Evolutionary conservation across 2,329 filamentous ascomycete genomes (phyloP).

Genomic region (Byssothecium circinans): DNA sequence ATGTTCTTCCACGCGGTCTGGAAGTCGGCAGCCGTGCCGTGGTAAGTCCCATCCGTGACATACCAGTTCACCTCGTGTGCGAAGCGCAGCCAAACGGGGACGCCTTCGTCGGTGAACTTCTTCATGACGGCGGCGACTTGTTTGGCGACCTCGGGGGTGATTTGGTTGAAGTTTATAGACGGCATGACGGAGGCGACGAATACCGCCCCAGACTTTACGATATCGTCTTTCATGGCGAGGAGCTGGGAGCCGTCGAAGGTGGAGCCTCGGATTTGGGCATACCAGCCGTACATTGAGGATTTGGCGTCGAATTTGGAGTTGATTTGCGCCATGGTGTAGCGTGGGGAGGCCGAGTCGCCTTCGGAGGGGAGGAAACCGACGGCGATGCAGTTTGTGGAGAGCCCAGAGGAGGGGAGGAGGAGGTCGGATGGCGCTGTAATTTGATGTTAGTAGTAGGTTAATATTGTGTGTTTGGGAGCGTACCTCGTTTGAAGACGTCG

Average conservation of each 20-base stretch:
- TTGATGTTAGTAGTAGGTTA: neutral
- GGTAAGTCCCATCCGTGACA: constrained; percentile 11
- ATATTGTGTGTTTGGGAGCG: neutral
- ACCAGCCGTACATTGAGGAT: constrained; percentile 14
- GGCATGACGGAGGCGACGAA: constrained; percentile 19
- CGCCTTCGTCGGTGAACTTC: constrained; percentile 16
- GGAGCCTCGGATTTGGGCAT: constrained; percentile 12
- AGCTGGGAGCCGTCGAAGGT: constrained; percentile 15
- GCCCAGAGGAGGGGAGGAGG: constrained; percentile 7
- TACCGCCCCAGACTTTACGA: constrained; percentile 12
- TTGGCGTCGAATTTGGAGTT: constrained; percentile 9
- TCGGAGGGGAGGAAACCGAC: constrained; percentile 18
- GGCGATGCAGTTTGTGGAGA: constrained; percentile 14
- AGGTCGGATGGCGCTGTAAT: constrained; percentile 5
- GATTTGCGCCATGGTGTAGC: constrained; percentile 18
- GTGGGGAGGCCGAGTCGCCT: constrained; percentile 9
- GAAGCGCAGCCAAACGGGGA: constrained; percentile 16
- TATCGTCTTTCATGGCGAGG: constrained; percentile 12
- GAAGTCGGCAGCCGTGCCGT: constrained; percentile 10
- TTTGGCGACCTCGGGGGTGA: constrained; percentile 9
- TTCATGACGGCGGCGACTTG: constrained; percentile 15
- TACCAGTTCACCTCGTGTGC: constrained; percentile 21
- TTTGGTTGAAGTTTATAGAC: constrained; percentile 12
- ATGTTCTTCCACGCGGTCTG: constrained; percentile 17
- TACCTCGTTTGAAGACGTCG: constrained; percentile 4